Evolutionary conservation across 805 yeast species (phyloP).

Genomic region (Candida sithepensis): DNA sequence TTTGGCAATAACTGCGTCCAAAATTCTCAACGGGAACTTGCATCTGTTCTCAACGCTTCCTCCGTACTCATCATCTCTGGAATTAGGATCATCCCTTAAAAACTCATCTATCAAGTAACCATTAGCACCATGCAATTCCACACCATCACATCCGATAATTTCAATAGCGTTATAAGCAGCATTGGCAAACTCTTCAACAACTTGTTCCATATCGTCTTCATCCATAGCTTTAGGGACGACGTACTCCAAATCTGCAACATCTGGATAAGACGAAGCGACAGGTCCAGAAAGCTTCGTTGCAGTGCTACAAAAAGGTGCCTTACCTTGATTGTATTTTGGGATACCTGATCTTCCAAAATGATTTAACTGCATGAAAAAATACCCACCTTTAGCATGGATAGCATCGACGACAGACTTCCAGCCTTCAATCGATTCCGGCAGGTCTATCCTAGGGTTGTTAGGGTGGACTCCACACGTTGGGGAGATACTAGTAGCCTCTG

Average conservation of each 20-base stretch:
- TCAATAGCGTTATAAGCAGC: slow-evolving; percentile 32
- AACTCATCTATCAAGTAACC: slow-evolving; percentile 39
- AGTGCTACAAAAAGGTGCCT: slow-evolving; percentile 12
- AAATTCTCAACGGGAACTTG: slow-evolving; percentile 30
- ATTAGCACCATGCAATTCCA: slow-evolving; percentile 40
- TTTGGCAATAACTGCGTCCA: slow-evolving; percentile 34
- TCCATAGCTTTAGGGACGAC: slow-evolving; percentile 15
- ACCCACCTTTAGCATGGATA: slow-evolving; percentile 41
- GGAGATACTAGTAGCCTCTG: slow-evolving; percentile 35
- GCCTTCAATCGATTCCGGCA: slow-evolving; percentile 27
- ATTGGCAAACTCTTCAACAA: slow-evolving; percentile 25
- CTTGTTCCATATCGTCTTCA: slow-evolving; percentile 35
- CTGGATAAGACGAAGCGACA: slow-evolving; percentile 4
- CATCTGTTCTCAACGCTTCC: slow-evolving; percentile 43
- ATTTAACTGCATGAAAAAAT: slow-evolving; percentile 41
- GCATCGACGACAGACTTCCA: slow-evolving; percentile 41
- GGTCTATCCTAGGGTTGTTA: slow-evolving; percentile 15
- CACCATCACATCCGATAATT: slow-evolving; percentile 36
- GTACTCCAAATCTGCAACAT: slow-evolving; percentile 19
- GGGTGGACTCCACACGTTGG: slow-evolving; percentile 21
- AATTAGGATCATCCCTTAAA: slow-evolving; percentile 31
- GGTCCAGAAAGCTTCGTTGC: slow-evolving; percentile 8
- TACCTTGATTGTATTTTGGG: slow-evolving; percentile 8
- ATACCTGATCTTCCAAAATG: slow-evolving; percentile 41
- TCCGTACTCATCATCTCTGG: slow-evolving; percentile 51